phyloP scores from a whole-genome alignment of 2,329 filamentous ascomycete species.

The Aspergillus novofumigatus region DNA sequence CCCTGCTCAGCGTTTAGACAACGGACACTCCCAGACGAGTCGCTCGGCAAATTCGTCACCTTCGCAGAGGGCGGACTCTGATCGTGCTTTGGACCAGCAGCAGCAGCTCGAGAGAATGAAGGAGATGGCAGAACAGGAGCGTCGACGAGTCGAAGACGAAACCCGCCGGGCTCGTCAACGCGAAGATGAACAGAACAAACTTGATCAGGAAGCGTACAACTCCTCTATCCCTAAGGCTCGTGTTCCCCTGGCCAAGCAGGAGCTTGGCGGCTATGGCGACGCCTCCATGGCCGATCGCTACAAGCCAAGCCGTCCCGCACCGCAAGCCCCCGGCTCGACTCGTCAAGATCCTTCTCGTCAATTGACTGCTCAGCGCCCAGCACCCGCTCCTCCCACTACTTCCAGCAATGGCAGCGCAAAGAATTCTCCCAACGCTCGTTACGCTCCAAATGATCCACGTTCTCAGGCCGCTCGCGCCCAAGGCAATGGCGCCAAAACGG shows the following conservation, averaged over 20 bases:
- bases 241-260: conserved; percentile 79
- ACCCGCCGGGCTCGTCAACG: conserved; percentile 45
- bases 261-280: conserved; percentile 68
- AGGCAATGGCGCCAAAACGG: conserved; percentile 43
- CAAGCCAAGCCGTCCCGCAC: conserved; percentile 79
- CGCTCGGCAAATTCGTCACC: conserved; percentile 33
- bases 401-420: conserved; percentile 30
- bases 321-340: conserved; percentile 63
- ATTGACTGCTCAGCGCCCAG: conserved; percentile 70
- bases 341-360: conserved; percentile 51
- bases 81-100: conserved; percentile 43
- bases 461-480: conserved; percentile 40
- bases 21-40: conserved; percentile 37
- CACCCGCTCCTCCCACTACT: conserved; percentile 65
- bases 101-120: conserved; percentile 44
- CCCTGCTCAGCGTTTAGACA: conserved; percentile 42
- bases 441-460: conserved; percentile 31
- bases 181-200: conserved; percentile 59
- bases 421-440: conserved; percentile 32
- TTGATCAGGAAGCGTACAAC: conserved; percentile 84
- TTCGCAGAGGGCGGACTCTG: conserved; percentile 53
- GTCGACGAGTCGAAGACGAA: conserved; percentile 50
- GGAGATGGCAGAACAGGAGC: conserved; percentile 57
- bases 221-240: conserved; percentile 80
- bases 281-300: conserved; percentile 57